These are phyloP conservation scores for Perilla frutescens DNA, from an alignment of 257 asterid species.

Conservation along the genomic window DNA sequence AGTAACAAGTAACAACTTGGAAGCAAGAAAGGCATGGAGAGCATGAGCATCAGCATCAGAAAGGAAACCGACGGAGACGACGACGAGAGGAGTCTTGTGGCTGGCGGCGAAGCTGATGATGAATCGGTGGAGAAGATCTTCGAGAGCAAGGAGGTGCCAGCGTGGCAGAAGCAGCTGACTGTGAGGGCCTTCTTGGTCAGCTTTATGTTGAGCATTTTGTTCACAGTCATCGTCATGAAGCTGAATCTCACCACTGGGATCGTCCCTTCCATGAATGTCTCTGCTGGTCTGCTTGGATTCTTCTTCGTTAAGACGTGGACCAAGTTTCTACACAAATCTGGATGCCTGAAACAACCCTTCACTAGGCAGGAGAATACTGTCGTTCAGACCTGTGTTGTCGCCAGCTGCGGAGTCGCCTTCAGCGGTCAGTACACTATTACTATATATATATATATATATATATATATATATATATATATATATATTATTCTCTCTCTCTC, in stretches of 20 bases:
- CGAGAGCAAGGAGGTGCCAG: conserved; percentile 71
- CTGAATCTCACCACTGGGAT: conserved; percentile 87
- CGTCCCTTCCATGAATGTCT: conserved; percentile 85
- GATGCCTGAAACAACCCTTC: conserved; percentile 71
- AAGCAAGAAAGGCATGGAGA: no score
- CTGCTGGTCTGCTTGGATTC: conserved; percentile 93
- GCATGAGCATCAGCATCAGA: no score
- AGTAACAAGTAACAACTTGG: no score
- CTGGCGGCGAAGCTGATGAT: conserved; percentile 7
- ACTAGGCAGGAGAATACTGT: conserved; percentile 92
- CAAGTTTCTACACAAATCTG: conserved; percentile 65
- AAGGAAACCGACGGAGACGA: no score
- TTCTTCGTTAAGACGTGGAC: conserved; percentile 90
- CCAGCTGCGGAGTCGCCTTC: conserved; percentile 90
- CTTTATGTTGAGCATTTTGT: conserved; percentile 62
- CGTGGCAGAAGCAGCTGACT: conserved; percentile 85
- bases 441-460: not conserved
- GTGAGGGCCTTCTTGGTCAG: conserved; percentile 75
- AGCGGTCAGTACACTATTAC: conserved; percentile 54
- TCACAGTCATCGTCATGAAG: conserved; percentile 93
- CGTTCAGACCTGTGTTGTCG: conserved; percentile 92
- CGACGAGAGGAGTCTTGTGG: no score
- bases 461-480: not conserved
- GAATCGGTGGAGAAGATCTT: conserved; percentile 67
- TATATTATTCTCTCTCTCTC: no score